Base-by-base conservation (phyloP, 2,329 filamentous ascomycete genomes). In the Colletotrichum sp. region DNA sequence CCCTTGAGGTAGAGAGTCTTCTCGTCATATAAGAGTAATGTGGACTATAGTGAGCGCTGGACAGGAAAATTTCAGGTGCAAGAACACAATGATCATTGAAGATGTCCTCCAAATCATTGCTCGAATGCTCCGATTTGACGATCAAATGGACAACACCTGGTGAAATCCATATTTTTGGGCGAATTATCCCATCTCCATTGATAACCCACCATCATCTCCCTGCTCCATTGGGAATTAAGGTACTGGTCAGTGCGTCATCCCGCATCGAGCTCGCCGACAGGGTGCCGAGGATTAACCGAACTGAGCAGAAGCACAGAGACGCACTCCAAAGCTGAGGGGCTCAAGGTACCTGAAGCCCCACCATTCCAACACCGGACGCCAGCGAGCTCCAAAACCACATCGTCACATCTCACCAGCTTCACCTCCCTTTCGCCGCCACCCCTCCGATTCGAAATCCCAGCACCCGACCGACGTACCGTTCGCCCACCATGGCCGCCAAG, bases 401-500 rank as follows among this genome's bases (percentile, higher is more conserved):
- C 34, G 36, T 52, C 52, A 68, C 71, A 68, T 55, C 55, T 32
- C 26, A 48, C n/a, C 48, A 10, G 55, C 34, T 36, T 52, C 63
- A 57, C 34, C 64, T 72, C 52, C 32, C 52, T 14, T 10, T 16
- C 68, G 36, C 30, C 10, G 28, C 28, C 68, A 36, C 43, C 9
- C 34, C 34, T 28, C 28, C 7, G 32, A 14, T 34, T 34, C 24
- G 24, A 59, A 48, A 59, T 13, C 4, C 52, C 24, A 32, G 18
- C 21, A 60, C 52, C 52, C 66, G 30, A 57, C n/a, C 43, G n/a
- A 24, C 32, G 32, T 3, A 32, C 52, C 21, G 10, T 8, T 26
- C 34, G 13, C 55, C 28, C 48, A 75, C 60, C 55, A 77, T 77
- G 71, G 71, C 77, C 43, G 43, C 69, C 32, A 78, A 78, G 52